Conservation (phyloP, 495 filamentous ascomycete genomes). For the Aspergillus heteromorphus region DNA sequence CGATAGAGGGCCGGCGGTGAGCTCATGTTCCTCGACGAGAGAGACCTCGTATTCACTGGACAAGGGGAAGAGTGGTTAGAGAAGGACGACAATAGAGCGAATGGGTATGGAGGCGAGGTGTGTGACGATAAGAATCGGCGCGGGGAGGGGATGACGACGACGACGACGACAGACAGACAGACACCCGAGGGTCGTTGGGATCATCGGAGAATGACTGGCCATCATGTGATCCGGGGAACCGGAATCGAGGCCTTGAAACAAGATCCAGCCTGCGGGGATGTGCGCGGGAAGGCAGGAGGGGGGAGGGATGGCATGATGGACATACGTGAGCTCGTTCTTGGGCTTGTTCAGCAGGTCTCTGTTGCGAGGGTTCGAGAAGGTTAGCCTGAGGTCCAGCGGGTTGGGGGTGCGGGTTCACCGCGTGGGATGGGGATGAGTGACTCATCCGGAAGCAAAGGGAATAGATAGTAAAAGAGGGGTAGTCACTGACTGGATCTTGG, state of each 20-base stretch:
- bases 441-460: conserved; percentile 12
- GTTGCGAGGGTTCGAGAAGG: conserved; percentile 3
- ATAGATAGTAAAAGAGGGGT: conserved; percentile 9
- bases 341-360: conserved; percentile 81
- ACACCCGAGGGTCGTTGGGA: not conserved
- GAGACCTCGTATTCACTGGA: conserved; percentile 81
- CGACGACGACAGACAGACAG: no score
- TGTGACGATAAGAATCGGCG: not conserved
- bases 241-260: not conserved
- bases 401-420: not conserved
- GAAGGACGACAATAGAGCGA: not conserved
- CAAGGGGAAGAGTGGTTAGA: not conserved
- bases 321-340: conserved; percentile 71
- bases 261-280: not conserved
- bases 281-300: not conserved
- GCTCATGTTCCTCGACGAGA: conserved; percentile 60
- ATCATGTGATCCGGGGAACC: conserved; percentile 3
- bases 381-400: conserved; percentile 23
- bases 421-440: conserved; percentile 5
- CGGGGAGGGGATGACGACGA: not conserved
- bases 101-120: not conserved
- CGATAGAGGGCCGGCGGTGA: conserved; percentile 78
- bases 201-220: not conserved
- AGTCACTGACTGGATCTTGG: conserved; percentile 72
- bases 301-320: conserved; percentile 10